Evolutionary conservation across 1,139 yeast genomes (phyloP).

Genomic region (Geotrichum carabidarum): DNA sequence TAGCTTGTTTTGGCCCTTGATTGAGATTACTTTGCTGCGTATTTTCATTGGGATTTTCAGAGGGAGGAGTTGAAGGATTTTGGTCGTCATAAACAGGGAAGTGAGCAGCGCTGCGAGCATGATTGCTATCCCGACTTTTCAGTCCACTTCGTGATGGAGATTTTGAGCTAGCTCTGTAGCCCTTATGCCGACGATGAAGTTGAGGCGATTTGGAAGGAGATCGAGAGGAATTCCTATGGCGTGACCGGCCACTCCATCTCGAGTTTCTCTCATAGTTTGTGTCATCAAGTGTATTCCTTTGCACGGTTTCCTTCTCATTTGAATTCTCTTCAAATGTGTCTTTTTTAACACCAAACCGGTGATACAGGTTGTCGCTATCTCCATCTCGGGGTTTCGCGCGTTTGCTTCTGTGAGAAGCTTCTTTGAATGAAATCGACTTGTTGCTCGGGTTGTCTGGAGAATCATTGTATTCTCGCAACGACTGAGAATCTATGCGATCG

Average conservation of each 20-base stretch:
- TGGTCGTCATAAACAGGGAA: slow-evolving; percentile 4
- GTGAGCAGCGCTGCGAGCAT: not conserved
- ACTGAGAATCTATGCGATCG: slow-evolving; percentile 9
- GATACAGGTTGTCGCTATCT: slow-evolving; percentile 1
- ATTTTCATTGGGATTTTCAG: not conserved
- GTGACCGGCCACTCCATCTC: not conserved
- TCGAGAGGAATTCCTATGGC: not conserved
- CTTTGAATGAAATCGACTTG: not conserved
- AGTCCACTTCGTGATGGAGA: not conserved
- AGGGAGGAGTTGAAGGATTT: not conserved
- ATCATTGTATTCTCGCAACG: not conserved
- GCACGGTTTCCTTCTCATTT: not conserved
- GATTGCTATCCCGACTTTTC: not conserved
- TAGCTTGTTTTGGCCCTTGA: too few relatives aligned
- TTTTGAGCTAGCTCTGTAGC: not conserved
- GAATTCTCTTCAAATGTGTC: not conserved
- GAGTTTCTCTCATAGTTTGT: not conserved
- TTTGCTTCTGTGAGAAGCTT: not conserved
- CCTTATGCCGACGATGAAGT: not conserved
- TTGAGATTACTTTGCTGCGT: not conserved
- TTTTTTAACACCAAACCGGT: not conserved
- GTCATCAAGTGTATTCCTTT: not conserved
- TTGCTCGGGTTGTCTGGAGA: not conserved
- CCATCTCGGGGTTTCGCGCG: not conserved
- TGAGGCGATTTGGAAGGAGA: slow-evolving; percentile 7